These are phyloP conservation scores for Arthroderma sp. DNA, from an alignment of 2,329 filamentous ascomycete genomes.

Conservation along the genomic window DNA sequence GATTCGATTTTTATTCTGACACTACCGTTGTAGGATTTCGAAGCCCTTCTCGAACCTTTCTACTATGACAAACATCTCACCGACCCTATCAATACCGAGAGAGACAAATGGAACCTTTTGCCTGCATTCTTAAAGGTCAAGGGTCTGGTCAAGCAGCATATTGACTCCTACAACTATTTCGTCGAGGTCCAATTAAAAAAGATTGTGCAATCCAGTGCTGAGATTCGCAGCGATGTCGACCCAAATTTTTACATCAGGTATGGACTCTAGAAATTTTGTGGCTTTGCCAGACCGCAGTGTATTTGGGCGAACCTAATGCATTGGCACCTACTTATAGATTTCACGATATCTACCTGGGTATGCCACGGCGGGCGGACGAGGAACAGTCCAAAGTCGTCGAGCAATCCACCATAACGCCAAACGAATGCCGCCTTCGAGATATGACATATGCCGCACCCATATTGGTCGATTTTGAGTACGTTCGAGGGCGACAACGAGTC, in stretches of 20 bases:
- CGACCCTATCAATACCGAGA: conserved; percentile 55
- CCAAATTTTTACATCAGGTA: conserved; percentile 79
- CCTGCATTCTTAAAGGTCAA: conserved; percentile 98
- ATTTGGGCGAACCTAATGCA: conserved; percentile 1
- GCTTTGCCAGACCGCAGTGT: not conserved
- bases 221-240: conserved; percentile 82
- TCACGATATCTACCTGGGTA: conserved; percentile 76
- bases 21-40: conserved; percentile 33
- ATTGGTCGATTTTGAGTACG: conserved; percentile 81
- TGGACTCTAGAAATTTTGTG: conserved; percentile 3
- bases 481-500: conserved; percentile 64
- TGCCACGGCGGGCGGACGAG: conserved; percentile 65
- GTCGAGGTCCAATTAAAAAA: conserved; percentile 94
- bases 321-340: conserved; percentile 32
- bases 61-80: conserved; percentile 56
- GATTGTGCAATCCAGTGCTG: conserved; percentile 82
- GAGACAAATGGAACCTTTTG: conserved; percentile 90
- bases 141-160: conserved; percentile 90
- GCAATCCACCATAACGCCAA: conserved; percentile 59
- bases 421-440: conserved; percentile 90
- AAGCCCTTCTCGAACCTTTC: conserved; percentile 54
- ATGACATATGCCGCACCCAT: conserved; percentile 98
- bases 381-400: conserved; percentile 48
- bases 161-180: conserved; percentile 98
- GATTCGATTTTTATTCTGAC: not conserved